These are phyloP conservation scores for Heterobasidion irregulare DNA, from an alignment of 1,284 basidiomycete genomes.

Conservation along the genomic window DNA sequence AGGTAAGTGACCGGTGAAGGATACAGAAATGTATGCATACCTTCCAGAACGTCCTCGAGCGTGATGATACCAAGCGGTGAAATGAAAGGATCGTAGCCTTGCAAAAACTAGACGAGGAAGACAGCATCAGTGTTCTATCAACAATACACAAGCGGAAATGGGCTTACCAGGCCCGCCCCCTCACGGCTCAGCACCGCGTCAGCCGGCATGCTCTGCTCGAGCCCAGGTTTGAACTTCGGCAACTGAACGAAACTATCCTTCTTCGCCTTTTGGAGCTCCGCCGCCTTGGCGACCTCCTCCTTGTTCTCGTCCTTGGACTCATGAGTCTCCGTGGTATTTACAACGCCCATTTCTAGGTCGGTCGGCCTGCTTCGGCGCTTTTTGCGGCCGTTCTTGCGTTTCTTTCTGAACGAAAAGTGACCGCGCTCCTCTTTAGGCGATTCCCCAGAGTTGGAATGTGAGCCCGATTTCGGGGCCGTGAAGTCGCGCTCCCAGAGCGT, in stretches of 20 bases:
- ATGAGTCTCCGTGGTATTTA: neutral
- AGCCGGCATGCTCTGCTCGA: slow-evolving; percentile 79
- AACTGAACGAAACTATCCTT: slow-evolving; percentile 34
- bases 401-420: slow-evolving; percentile 15
- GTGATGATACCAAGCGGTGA: slow-evolving; percentile 90
- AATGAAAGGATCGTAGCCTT: slow-evolving; percentile 63
- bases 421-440: slow-evolving; percentile 14
- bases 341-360: slow-evolving; percentile 31
- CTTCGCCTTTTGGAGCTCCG: slow-evolving; percentile 19
- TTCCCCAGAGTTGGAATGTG: neutral
- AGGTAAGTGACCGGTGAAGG: neutral
- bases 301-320: slow-evolving; percentile 14
- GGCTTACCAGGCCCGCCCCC: slow-evolving; percentile 55
- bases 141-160: too few species aligned
- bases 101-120: slow-evolving; percentile 46
- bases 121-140: too few species aligned
- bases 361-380: slow-evolving; percentile 8
- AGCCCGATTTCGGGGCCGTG: neutral
- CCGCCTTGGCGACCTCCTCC: slow-evolving; percentile 15
- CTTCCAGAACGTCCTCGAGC: slow-evolving; percentile 87
- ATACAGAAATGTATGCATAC: slow-evolving; percentile 26
- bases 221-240: slow-evolving; percentile 24
- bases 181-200: slow-evolving; percentile 72
- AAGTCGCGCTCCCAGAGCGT: slow-evolving; percentile 18
- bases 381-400: slow-evolving; percentile 13